A percentile compares a stretch with the other conserved stretches of the same genome.
These are phyloP conservation scores for Paraurostyla sp. DNA, from an alignment of 73 alveolate genomes.

Conservation along the genomic window DNA sequence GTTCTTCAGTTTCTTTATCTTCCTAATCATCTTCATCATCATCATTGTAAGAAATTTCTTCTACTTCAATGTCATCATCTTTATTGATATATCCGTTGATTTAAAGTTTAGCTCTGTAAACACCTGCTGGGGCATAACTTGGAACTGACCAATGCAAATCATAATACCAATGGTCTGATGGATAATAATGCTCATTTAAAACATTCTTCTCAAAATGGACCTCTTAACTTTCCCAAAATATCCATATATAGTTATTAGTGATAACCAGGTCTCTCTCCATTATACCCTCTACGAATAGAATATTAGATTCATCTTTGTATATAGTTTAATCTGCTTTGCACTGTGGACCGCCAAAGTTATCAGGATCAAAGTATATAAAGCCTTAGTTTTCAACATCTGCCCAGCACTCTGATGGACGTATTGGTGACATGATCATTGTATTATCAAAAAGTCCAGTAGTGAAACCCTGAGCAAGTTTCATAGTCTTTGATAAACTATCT, in stretches of 20 bases:
- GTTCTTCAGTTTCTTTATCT: neutral
- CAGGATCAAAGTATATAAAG: neutral
- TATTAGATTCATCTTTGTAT: neutral
- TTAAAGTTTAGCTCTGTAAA: slow-evolving; percentile 4
- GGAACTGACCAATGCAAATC: slow-evolving; percentile 40
- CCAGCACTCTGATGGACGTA: slow-evolving; percentile 19
- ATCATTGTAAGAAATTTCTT: too few relatives aligned
- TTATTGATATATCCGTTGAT: slow-evolving; percentile 4
- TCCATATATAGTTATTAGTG: slow-evolving; percentile 1
- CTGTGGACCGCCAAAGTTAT: slow-evolving; percentile 11
- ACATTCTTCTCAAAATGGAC: slow-evolving; percentile 13
- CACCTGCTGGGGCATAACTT: slow-evolving; percentile 23
- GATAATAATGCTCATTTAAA: slow-evolving; percentile 17
- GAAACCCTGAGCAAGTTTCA: slow-evolving; percentile 1
- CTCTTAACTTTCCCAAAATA: slow-evolving; percentile 6
- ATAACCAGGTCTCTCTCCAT: slow-evolving; percentile 25
- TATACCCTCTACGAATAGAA: neutral
- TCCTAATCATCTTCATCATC: neutral
- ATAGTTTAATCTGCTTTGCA: neutral
- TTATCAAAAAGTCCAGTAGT: slow-evolving; percentile 14
- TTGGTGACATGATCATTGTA: neutral
- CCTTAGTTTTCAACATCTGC: slow-evolving; percentile 18
- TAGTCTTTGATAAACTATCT: too few relatives aligned
- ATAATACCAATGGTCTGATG: slow-evolving; percentile 11
- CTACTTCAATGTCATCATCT: slow-evolving; percentile 14